Conservation (phyloP, 2,329 filamentous ascomycete genomes). For the Chaetomium globosum region DNA sequence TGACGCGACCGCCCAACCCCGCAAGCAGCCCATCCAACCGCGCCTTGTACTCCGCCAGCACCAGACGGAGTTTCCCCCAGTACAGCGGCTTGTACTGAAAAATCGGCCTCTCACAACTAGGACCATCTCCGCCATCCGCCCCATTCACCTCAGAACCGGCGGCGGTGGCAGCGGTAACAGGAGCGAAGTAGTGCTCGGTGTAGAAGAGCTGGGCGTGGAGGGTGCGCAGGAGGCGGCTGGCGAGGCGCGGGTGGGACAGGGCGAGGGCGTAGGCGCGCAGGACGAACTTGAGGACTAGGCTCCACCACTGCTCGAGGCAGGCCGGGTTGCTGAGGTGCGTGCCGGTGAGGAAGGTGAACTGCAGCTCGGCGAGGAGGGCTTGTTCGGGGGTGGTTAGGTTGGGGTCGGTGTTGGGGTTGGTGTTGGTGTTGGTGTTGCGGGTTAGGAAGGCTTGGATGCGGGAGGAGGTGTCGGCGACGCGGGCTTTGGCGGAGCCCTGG, state of each 20-base stretch:
- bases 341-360: constrained; percentile 62
- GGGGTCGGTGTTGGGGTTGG: constrained; percentile 9
- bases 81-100: constrained; percentile 43
- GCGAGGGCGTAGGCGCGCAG: constrained; percentile 55
- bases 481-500: constrained; percentile 30
- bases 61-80: constrained; percentile 46
- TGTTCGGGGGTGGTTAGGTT: constrained; percentile 39
- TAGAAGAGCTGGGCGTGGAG: constrained; percentile 60
- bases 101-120: constrained; percentile 32
- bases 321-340: constrained; percentile 60
- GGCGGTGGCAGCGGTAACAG: constrained; percentile 33
- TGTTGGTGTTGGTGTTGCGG: constrained; percentile 16
- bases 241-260: constrained; percentile 49
- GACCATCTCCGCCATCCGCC: constrained; percentile 12
- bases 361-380: constrained; percentile 61
- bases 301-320: constrained; percentile 65
- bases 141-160: constrained; percentile 36
- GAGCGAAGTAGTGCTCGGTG: constrained; percentile 50
- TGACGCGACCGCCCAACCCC: constrained; percentile 41
- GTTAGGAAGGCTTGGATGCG: constrained; percentile 50
- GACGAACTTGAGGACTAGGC: constrained; percentile 55
- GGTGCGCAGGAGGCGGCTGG: constrained; percentile 51
- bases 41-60: constrained; percentile 58
- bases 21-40: constrained; percentile 54
- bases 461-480: constrained; percentile 52